Percentiles rank a stretch among this genome's conserved stretches.
phyloP scores from a whole-genome alignment of 257 asterid species.

The Nicotiana knightiana region DNA sequence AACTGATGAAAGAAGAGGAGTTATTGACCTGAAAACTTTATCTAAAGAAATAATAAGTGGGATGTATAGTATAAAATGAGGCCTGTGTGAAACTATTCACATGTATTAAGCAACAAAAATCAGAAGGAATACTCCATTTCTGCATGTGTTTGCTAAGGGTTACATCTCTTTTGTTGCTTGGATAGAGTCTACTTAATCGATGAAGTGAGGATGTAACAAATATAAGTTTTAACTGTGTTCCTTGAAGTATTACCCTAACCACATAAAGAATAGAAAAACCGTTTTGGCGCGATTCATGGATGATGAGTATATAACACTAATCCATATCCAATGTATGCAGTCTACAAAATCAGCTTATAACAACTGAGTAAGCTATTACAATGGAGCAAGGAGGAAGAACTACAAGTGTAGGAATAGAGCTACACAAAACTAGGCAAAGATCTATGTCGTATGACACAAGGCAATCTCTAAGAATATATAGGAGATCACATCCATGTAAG shows the following conservation, averaged over 20 bases:
- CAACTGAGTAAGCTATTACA: background rate
- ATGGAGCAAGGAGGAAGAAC: conserved; percentile 1
- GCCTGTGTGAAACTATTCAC: background rate
- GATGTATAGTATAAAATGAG: background rate
- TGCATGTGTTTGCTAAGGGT: background rate
- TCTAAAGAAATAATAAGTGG: background rate
- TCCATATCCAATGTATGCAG: background rate
- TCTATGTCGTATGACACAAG: background rate
- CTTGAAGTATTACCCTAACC: background rate
- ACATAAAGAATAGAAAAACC: background rate
- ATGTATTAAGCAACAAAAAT: background rate
- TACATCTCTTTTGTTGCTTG: background rate
- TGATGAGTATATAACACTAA: background rate
- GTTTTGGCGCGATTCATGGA: background rate
- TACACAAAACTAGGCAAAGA: background rate
- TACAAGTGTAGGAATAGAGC: background rate
- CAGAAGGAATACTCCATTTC: background rate
- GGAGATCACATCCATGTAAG: background rate
- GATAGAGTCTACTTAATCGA: background rate
- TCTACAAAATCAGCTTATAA: background rate
- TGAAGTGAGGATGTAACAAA: background rate
- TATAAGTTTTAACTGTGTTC: background rate
- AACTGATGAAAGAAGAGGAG: background rate
- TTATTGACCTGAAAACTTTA: background rate
- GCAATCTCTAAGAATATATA: background rate